Percentiles rank a stretch among this genome's conserved stretches.
These are phyloP conservation scores for Lagerstroemia speciosa DNA, from an alignment of 345 rosid genomes.

Conservation along the genomic window DNA sequence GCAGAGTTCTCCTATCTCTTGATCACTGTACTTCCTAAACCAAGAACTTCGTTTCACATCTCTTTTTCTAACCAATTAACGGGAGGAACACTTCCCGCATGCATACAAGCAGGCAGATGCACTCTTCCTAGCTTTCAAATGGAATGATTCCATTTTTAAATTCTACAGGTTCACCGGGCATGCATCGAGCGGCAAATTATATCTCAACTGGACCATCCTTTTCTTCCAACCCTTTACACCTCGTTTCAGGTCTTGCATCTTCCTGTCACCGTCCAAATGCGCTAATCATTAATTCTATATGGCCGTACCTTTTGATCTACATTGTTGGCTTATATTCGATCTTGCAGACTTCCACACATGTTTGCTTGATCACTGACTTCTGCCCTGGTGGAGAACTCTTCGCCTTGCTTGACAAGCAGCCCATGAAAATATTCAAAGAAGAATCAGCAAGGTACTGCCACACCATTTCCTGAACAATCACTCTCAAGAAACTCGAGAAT, in stretches of 20 bases:
- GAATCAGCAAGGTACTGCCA: slow-evolving; percentile 71
- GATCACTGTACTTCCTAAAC: neutral
- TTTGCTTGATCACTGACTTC: slow-evolving; percentile 94
- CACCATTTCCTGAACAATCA: neutral
- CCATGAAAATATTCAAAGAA: slow-evolving; percentile 76
- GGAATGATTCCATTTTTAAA: neutral
- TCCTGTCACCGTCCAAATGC: no score
- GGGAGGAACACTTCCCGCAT: neutral
- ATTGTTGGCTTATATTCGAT: slow-evolving; percentile 17
- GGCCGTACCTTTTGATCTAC: no score
- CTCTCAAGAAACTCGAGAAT: neutral
- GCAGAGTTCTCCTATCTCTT: neutral
- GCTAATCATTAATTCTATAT: no score
- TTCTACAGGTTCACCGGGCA: slow-evolving; percentile 68
- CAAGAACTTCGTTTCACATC: neutral
- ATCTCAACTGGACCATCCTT: slow-evolving; percentile 86
- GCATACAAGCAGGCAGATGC: neutral
- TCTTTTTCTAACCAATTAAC: neutral
- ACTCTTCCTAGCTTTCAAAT: neutral
- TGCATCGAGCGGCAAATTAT: slow-evolving; percentile 90
- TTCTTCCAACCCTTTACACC: slow-evolving; percentile 78
- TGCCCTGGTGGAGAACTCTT: slow-evolving; percentile 95
- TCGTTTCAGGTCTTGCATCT: slow-evolving; percentile 60
- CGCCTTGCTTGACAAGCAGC: slow-evolving; percentile 80
- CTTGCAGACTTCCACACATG: slow-evolving; percentile 83